Percentiles rank a stretch among this genome's conserved stretches.
Evolutionary conservation across 2,329 filamentous ascomycete species (phyloP).

Genomic region (Juglanconis oblonga): DNA sequence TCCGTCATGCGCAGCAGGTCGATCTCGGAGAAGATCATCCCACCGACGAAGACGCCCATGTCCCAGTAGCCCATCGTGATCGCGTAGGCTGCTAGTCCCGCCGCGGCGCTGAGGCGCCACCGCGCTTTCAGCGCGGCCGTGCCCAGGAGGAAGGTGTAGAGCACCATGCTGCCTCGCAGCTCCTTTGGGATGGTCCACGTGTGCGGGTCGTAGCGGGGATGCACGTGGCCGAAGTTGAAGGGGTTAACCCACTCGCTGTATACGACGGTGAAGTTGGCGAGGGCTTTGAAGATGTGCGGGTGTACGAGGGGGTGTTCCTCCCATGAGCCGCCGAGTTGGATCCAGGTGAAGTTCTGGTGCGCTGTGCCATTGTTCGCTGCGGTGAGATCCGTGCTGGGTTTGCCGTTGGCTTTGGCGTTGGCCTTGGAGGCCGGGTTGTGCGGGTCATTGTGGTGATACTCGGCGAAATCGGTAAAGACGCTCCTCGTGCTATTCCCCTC

Average conservation of each 20-base stretch:
- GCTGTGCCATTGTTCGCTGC: conserved; percentile 31
- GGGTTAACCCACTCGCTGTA: conserved; percentile 40
- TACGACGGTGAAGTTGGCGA: conserved; percentile 35
- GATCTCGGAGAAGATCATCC: conserved; percentile 34
- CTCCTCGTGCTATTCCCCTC: conserved; percentile 6
- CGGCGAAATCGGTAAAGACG: conserved; percentile 9
- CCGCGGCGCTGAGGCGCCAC: conserved; percentile 31
- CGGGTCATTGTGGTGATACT: conserved; percentile 13
- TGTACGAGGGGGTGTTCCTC: conserved; percentile 40
- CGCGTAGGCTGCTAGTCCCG: conserved; percentile 31
- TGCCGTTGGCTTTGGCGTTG: conserved; percentile 19
- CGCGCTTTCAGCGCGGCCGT: conserved; percentile 34
- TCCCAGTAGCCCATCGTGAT: conserved; percentile 36
- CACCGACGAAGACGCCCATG: conserved; percentile 37
- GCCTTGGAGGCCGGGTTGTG: conserved; percentile 23
- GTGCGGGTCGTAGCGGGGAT: conserved; percentile 39
- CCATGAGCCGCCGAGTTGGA: conserved; percentile 39
- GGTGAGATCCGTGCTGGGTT: neutral
- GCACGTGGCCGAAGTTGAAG: conserved; percentile 37
- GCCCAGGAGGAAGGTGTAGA: conserved; percentile 38
- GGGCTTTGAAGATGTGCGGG: conserved; percentile 34
- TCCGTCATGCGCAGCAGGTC: conserved; percentile 28
- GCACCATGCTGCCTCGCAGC: conserved; percentile 37
- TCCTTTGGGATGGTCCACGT: conserved; percentile 42
- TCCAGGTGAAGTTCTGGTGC: conserved; percentile 28